phyloP scores from a whole-genome alignment of 2,329 filamentous ascomycete species.

The Ceratocystis diversiconidia region DNA sequence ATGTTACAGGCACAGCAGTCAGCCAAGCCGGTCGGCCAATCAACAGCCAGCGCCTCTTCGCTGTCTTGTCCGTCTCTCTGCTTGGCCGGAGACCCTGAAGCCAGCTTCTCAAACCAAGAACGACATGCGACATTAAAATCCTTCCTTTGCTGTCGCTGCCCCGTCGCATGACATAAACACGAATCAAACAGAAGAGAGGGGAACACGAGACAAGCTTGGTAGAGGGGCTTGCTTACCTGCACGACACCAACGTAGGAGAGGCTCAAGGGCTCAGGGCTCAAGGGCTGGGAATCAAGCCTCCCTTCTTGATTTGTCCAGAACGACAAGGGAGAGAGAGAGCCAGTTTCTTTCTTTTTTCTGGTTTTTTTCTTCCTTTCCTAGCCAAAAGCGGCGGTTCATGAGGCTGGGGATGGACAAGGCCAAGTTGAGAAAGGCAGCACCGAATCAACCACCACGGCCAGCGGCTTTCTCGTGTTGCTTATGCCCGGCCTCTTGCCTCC shows the following conservation, averaged over 20 bases:
- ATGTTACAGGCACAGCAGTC: no score
- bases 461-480: no score
- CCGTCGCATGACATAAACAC: constrained; percentile 1
- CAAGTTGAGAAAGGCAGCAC: neutral
- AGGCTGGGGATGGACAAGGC: neutral
- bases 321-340: neutral
- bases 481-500: no score
- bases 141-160: neutral
- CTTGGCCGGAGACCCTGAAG: neutral
- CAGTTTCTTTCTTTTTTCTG: neutral
- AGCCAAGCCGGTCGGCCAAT: neutral
- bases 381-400: neutral
- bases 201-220: neutral
- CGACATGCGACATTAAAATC: constrained; percentile 1
- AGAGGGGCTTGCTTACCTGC: neutral
- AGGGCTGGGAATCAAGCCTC: no score
- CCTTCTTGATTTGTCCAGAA: neutral
- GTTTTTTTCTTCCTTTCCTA: neutral
- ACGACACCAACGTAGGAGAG: no score
- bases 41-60: neutral
- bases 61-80: neutral
- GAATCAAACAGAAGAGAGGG: neutral
- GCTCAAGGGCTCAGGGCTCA: no score
- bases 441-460: neutral
- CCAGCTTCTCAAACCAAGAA: neutral